Evolutionary conservation across 148 eudicot genomes (phyloP).

Genomic region (Fagopyrum homotropicum): DNA sequence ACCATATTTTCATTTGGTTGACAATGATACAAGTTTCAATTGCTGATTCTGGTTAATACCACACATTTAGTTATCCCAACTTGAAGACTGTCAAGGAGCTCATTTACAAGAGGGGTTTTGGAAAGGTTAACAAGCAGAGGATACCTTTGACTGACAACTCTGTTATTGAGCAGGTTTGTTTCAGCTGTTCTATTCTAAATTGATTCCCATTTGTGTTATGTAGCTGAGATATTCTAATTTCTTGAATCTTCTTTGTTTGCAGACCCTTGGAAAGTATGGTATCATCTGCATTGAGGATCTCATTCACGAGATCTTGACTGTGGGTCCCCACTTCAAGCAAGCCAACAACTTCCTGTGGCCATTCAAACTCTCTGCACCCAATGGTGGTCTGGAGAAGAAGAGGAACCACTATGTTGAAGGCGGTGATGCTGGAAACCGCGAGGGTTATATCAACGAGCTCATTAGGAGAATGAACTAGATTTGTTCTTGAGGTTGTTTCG

Average conservation of each 20-base stretch:
- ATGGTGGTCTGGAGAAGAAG: slow-evolving; percentile 67
- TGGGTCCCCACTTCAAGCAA: slow-evolving; percentile 64
- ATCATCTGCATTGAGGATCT: slow-evolving; percentile 62
- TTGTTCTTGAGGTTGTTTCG: background rate
- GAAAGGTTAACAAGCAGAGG: slow-evolving; percentile 67
- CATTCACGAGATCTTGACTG: slow-evolving; percentile 55
- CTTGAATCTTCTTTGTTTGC: slow-evolving; percentile 1
- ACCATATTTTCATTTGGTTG: background rate
- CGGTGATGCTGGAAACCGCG: slow-evolving; percentile 70
- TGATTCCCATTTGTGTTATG: background rate
- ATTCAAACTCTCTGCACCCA: slow-evolving; percentile 56
- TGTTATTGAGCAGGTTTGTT: slow-evolving; percentile 54
- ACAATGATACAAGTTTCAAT: background rate
- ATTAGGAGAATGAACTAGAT: slow-evolving; percentile 70
- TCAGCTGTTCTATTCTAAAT: background rate
- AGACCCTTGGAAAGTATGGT: slow-evolving; percentile 52
- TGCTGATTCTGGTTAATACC: background rate
- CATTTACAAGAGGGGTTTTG: slow-evolving; percentile 80
- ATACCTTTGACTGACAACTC: slow-evolving; percentile 70
- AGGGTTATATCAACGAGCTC: slow-evolving; percentile 50
- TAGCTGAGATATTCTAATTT: background rate
- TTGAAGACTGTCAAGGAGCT: slow-evolving; percentile 76
- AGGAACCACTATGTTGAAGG: slow-evolving; percentile 71
- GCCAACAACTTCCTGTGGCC: slow-evolving; percentile 80
- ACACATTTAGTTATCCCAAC: slow-evolving; percentile 53